phyloP scores from a whole-genome alignment of 2,329 filamentous ascomycete genomes.

The Thielaviopsis ethacetica region DNA sequence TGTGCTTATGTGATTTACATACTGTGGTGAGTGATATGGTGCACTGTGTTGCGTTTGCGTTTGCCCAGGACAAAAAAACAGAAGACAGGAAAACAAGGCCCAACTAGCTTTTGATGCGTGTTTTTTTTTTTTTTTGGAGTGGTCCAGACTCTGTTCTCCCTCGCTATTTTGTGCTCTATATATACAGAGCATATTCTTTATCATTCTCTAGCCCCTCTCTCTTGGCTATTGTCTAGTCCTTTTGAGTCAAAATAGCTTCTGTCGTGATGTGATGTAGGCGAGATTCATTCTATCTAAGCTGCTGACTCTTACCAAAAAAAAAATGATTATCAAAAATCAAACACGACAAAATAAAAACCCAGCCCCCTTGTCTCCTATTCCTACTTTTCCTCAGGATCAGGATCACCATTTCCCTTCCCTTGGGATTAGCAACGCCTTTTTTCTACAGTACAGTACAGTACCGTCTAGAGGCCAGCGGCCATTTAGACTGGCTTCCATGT shows the following conservation, averaged over 20 bases:
- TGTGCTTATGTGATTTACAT: not conserved
- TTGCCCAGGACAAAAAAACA: not conserved
- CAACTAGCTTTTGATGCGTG: not conserved
- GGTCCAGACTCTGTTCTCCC: not conserved
- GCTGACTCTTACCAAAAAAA: too few relatives aligned
- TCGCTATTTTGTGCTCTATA: too few relatives aligned
- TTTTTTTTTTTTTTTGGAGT: not conserved
- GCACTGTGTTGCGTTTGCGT: not conserved
- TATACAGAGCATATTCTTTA: too few relatives aligned
- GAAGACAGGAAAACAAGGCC: not conserved
- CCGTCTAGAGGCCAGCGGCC: too few relatives aligned
- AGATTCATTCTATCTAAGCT: too few relatives aligned
- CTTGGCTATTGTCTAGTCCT: not conserved
- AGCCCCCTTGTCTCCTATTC: not conserved
- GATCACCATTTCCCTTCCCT: not conserved
- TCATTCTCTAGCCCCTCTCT: not conserved
- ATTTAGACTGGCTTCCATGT: not conserved
- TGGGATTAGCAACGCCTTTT: not conserved
- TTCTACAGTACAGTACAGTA: not conserved
- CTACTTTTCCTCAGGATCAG: not conserved
- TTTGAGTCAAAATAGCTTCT: too few relatives aligned
- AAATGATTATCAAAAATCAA: not conserved
- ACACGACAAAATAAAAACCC: not conserved
- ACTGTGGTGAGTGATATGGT: not conserved
- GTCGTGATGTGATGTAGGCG: too few relatives aligned